Conservation (phyloP, 2,329 filamentous ascomycete genomes). For the Blumeriella jaapii region DNA sequence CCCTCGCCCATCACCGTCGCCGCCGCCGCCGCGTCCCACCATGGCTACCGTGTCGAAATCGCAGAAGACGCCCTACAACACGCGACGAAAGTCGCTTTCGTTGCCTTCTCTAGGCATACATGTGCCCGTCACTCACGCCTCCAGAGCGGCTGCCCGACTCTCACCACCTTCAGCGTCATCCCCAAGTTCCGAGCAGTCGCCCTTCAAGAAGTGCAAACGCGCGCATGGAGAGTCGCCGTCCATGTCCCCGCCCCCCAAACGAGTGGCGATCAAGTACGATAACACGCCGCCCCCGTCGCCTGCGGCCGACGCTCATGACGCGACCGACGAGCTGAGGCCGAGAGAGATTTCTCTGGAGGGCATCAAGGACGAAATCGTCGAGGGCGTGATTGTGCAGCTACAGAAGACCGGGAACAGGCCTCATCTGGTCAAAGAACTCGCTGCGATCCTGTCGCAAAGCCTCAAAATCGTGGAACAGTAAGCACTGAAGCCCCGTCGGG, state of each 20-base stretch:
- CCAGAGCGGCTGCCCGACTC: slow-evolving; percentile 37
- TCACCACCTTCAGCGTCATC: slow-evolving; percentile 27
- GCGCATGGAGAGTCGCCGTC: slow-evolving; percentile 48
- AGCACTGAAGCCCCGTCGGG: slow-evolving; percentile 31
- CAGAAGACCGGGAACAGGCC: slow-evolving; percentile 85
- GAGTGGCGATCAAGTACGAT: slow-evolving; percentile 38
- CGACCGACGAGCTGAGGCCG: slow-evolving; percentile 32
- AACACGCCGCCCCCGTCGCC: slow-evolving; percentile 76
- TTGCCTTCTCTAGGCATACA: slow-evolving; percentile 88
- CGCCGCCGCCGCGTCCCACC: slow-evolving; percentile 4
- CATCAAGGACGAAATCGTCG: slow-evolving; percentile 92
- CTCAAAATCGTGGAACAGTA: slow-evolving; percentile 87
- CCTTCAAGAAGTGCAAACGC: slow-evolving; percentile 65
- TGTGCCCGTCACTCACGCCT: slow-evolving; percentile 56
- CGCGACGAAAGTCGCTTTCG: slow-evolving; percentile 88
- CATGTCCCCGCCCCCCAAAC: slow-evolving; percentile 33
- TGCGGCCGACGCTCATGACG: slow-evolving; percentile 32
- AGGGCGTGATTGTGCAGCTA: slow-evolving; percentile 77
- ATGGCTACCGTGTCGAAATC: slow-evolving; percentile 12
- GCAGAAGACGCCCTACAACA: slow-evolving; percentile 80
- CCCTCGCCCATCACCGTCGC: slow-evolving; percentile 13
- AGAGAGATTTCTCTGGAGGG: slow-evolving; percentile 64
- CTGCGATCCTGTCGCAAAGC: slow-evolving; percentile 61
- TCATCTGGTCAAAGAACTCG: slow-evolving; percentile 89
- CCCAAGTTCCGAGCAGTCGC: slow-evolving; percentile 29